Conservation (phyloP, 2,329 filamentous ascomycete genomes). For the Cercospora brassicicola region DNA sequence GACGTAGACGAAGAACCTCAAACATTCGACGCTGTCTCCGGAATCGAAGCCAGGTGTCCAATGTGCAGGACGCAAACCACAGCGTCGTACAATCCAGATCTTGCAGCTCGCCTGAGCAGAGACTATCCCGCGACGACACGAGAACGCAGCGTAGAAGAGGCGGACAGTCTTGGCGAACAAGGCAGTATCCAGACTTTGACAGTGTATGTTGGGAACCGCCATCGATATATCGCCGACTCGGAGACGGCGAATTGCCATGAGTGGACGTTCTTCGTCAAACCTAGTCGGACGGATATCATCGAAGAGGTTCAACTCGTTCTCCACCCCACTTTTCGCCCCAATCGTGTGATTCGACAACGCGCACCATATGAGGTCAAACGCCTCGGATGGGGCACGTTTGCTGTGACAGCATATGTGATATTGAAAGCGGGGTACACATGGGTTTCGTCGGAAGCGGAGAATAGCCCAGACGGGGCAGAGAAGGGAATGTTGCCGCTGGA, state of each 20-base stretch:
- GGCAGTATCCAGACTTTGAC: conserved; percentile 44
- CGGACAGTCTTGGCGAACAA: conserved; percentile 26
- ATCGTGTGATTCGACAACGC: conserved; percentile 37
- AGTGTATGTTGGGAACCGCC: conserved; percentile 49
- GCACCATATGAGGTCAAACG: conserved; percentile 46
- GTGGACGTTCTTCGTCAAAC: conserved; percentile 51
- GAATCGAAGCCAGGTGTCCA: conserved; percentile 46
- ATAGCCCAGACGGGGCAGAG: conserved; percentile 35
- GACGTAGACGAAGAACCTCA: conserved; percentile 41
- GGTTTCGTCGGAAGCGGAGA: conserved; percentile 43
- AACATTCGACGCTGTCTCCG: conserved; percentile 33
- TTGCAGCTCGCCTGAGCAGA: conserved; percentile 34
- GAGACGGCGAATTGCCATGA: conserved; percentile 37
- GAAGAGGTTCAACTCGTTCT: conserved; percentile 46
- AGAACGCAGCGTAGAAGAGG: conserved; percentile 41
- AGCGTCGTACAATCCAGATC: conserved; percentile 34
- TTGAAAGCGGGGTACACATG: conserved; percentile 48
- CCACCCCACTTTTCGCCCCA: conserved; percentile 48
- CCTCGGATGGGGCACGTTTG: conserved; percentile 48
- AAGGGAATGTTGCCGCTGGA: conserved; percentile 43
- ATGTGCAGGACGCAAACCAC: conserved; percentile 49
- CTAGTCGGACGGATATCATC: conserved; percentile 47
- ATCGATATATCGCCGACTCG: conserved; percentile 34
- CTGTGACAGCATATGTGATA: conserved; percentile 43
- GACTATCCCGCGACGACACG: conserved; percentile 43